phyloP scores from a whole-genome alignment of 2,329 filamentous ascomycete genomes.

The Leptosphaerulina australis region DNA sequence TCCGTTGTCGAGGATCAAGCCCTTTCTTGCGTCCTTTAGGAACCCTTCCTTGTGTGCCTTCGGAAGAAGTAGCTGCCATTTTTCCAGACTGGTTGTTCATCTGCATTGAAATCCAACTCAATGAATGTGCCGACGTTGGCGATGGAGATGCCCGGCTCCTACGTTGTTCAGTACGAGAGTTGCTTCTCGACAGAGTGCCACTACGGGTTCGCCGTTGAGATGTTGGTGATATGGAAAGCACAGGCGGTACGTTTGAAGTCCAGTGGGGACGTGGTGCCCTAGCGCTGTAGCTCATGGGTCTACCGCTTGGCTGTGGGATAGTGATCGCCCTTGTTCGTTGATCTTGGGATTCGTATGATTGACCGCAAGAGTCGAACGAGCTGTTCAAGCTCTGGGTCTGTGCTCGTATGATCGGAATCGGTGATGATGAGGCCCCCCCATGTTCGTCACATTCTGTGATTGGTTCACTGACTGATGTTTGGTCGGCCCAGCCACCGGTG shows the following conservation, averaged over 20 bases:
- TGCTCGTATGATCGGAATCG: slow-evolving; percentile 41
- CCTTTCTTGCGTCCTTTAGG: slow-evolving; percentile 42
- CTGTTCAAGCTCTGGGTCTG: slow-evolving; percentile 25
- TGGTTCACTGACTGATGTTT: slow-evolving; percentile 37
- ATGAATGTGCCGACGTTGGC: slow-evolving; percentile 34
- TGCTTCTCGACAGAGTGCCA: slow-evolving; percentile 32
- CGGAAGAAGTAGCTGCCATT: slow-evolving; percentile 38
- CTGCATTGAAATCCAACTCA: slow-evolving; percentile 46
- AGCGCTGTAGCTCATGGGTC: slow-evolving; percentile 21
- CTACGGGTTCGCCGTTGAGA: slow-evolving; percentile 29
- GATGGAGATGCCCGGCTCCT: slow-evolving; percentile 33
- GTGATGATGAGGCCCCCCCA: slow-evolving; percentile 25
- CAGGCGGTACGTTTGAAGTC: slow-evolving; percentile 28
- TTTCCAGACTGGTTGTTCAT: slow-evolving; percentile 39
- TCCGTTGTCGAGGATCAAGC: slow-evolving; percentile 43
- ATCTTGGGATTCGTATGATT: slow-evolving; percentile 9
- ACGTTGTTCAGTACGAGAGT: slow-evolving; percentile 32
- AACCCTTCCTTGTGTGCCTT: slow-evolving; percentile 35
- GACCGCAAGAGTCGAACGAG: slow-evolving; percentile 23
- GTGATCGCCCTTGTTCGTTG: slow-evolving; percentile 34
- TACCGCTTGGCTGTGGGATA: slow-evolving; percentile 34
- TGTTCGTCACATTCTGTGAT: slow-evolving; percentile 35
- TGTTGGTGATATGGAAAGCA: slow-evolving; percentile 37
- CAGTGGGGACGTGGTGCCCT: slow-evolving; percentile 17
- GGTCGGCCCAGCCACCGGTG: slow-evolving; percentile 38